Evolutionary conservation across 179 eudicot species (phyloP), one percentile per base, ranked within the genome.

Genomic region (Gypsophila paniculata): DNA sequence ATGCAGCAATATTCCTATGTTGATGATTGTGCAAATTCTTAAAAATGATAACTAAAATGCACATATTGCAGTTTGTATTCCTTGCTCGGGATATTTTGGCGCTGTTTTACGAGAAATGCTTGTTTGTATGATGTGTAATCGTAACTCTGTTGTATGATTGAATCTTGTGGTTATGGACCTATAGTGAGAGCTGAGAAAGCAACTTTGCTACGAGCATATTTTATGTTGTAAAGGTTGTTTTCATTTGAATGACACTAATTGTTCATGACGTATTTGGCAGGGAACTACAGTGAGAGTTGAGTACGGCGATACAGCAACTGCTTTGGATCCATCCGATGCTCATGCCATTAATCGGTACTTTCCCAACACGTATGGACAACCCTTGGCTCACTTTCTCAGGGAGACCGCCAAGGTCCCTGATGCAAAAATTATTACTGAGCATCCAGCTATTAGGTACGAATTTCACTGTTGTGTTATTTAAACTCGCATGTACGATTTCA

Each of bases 201-300:
- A 36, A 58, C 54, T 21, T 0, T 22, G 55, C 39, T 13, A 26
- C 46, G 11, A 42, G 46, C 11, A 6, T 19, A 7, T 13, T 21
- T 11, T 34, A 3, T n/a, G 61, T 29, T 22, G 44, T 3, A 12
- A 29, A 15, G 13, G 61, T 42, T 29, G 9, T 46, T 10, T 64
- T 22, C 22, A 8, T 64, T 69, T 69, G 53, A 13, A 67, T 72
- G 65, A 53, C 44, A 51, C 46, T 21, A 34, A 29, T 8, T 68
- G 42, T 39, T 34, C 65, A 32, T 48, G 15, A 61, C 68, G 72
- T 22, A 42, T 49, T 59, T 42, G 71, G 55, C 88, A 93, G 98
- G 97, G 98, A 72, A 91, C 96, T 77, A 80, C 96, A 39, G 97
- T 91, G 25, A 85, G 96, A 65, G 96, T 93, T 15, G 97, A 93